Percentiles rank a stretch among this genome's conserved stretches.
These are phyloP conservation scores for Hypoxylon sp. DNA, from an alignment of 2,329 filamentous ascomycete species.

Conservation along the genomic window DNA sequence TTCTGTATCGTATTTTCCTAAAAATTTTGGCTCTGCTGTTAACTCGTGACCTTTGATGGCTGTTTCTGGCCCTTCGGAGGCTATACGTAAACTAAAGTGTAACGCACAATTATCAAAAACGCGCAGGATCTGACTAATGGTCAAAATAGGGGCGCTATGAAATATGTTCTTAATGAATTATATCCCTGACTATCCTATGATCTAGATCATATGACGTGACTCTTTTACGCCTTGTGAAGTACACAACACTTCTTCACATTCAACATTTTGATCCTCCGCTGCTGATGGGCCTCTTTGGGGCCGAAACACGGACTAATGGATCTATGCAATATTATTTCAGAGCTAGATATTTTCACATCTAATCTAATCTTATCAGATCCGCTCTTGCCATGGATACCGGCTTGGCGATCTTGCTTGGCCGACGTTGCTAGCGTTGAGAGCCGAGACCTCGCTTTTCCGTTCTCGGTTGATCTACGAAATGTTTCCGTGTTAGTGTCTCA, in stretches of 20 bases:
- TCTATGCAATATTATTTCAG: no score
- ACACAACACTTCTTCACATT: background rate
- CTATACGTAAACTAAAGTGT: no score
- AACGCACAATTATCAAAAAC: no score
- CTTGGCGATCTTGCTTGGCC: constrained; percentile 20
- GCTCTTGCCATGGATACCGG: constrained; percentile 17
- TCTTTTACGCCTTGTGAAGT: background rate
- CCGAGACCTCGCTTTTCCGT: constrained; percentile 19
- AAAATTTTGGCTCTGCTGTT: background rate
- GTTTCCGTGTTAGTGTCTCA: background rate
- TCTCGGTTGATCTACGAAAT: constrained; percentile 6
- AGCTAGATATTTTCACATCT: constrained; percentile 13
- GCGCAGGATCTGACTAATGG: no score
- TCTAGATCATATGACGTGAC: background rate
- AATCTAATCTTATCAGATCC: constrained; percentile 41
- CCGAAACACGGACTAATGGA: constrained; percentile 14
- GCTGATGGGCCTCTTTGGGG: constrained; percentile 2
- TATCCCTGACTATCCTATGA: background rate
- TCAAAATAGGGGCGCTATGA: no score
- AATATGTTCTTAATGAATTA: background rate
- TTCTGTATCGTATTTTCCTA: background rate
- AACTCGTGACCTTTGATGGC: no score
- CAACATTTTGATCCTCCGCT: background rate
- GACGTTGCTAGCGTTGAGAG: constrained; percentile 8
- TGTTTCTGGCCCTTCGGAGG: no score